Evolutionary conservation across 345 rosid genomes (phyloP).

Genomic region (Acer negundo): DNA sequence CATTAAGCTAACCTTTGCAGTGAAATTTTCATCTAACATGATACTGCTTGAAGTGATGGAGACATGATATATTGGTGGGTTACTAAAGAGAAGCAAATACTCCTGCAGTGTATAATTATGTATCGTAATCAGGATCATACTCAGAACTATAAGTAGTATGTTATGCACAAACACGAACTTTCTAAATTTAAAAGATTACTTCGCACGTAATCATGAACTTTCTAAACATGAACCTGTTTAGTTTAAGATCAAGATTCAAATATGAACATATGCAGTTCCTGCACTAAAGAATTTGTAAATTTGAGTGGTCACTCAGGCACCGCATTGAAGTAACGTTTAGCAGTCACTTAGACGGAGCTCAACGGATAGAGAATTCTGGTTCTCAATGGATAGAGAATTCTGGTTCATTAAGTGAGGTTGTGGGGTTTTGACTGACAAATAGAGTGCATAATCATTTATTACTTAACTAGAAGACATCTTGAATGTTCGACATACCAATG

Average conservation of each 20-base stretch:
- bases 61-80: slow-evolving; percentile 61
- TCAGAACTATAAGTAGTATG: neutral
- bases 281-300: neutral
- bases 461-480: slow-evolving; percentile 1
- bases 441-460: neutral
- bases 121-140: neutral
- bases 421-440: no score
- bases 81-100: slow-evolving; percentile 77
- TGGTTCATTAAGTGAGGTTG: neutral
- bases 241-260: neutral
- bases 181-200: neutral
- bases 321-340: no score
- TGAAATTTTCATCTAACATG: slow-evolving; percentile 87
- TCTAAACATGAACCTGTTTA: no score
- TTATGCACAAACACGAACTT: neutral
- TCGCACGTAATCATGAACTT: neutral
- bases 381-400: neutral
- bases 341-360: neutral
- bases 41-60: slow-evolving; percentile 81
- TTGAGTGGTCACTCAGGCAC: neutral
- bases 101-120: slow-evolving; percentile 52
- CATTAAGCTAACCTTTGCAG: slow-evolving; percentile 57
- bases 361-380: neutral
- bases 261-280: neutral
- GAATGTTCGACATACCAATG: slow-evolving; percentile 61